Base-by-base conservation (phyloP, 1,284 basidiomycete species). In the Cryptococcus jaspeensis region DNA sequence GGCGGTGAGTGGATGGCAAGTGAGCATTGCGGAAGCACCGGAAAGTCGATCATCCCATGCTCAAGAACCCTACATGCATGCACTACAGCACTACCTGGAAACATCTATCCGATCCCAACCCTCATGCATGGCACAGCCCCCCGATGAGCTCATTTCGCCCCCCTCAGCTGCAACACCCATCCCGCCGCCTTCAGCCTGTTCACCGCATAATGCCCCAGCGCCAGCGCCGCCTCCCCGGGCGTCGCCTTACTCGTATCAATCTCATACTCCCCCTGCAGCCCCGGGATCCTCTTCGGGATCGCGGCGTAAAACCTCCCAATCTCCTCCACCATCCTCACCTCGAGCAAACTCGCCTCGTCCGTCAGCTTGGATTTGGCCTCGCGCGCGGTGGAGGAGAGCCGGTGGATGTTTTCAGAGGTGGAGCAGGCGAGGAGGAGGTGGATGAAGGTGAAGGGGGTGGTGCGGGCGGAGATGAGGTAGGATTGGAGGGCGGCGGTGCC, bases 241-340 rank as follows among this genome's bases (percentile, higher is more conserved):
- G 61, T 57, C 28, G 69, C 36, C 6, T 32, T 36, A 9, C 60
- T 61, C 23, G 66, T 71, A 44, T 71, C 65, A 15, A 73, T 57
- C 59, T 73, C 69, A 41, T 58, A 67, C 56, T 73, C 69, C 39
- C 64, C 67, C n/a, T 55, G 44, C n/a, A 72, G 50, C 3, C 67
- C 63, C 6, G 49, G 40, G 11, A 44, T 55, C 39, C 32, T 50
- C 38, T 46, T 55, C 48, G 37, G 41, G 20, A 49, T n/a, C 3
- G 42, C 53, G 44, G 49, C 49, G 32, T 58, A 42, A 35, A 67
- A 64, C 32, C 60, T 58, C 11, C 57, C 63, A 8, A 71, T 52
- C 53, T 73, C 69, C 48, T 71, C 70, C 40, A 63, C 64, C 71
- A 73, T 73, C 47, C 67, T 60, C 25, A 64, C 44, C 48, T 66